Percentiles rank a stretch among this genome's conserved stretches.
These are phyloP conservation scores for Lycium barbarum DNA, from an alignment of 257 asterid species.

Conservation along the genomic window DNA sequence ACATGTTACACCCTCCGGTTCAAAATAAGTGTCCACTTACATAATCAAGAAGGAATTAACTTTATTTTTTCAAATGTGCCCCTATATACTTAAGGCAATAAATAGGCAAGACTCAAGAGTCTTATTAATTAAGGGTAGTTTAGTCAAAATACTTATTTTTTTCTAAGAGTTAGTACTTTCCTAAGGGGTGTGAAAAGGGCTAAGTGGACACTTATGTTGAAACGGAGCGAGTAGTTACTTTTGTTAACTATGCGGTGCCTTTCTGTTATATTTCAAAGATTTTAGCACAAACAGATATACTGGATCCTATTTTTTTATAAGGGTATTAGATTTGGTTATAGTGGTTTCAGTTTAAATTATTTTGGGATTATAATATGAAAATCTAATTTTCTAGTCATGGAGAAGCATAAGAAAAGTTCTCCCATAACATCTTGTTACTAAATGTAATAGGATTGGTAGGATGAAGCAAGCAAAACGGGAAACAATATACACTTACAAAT, in stretches of 20 bases:
- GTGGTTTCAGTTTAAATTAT: not conserved
- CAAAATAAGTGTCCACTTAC: too few relatives aligned
- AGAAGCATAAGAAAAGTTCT: not conserved
- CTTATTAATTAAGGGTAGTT: too few relatives aligned
- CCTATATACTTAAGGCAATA: too few relatives aligned
- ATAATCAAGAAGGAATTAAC: too few relatives aligned
- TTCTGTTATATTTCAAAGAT: not conserved
- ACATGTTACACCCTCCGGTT: not conserved
- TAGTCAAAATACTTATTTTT: too few relatives aligned
- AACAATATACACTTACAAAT: constrained; percentile 61
- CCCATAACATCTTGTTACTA: not conserved
- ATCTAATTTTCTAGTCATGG: not conserved
- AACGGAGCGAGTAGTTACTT: not conserved
- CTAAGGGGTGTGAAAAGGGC: too few relatives aligned
- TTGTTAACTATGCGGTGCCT: not conserved
- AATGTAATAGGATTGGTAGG: not conserved
- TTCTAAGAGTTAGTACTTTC: too few relatives aligned
- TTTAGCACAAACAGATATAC: not conserved
- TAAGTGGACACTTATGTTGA: too few relatives aligned
- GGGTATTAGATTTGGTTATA: not conserved
- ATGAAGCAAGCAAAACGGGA: not conserved
- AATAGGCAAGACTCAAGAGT: too few relatives aligned
- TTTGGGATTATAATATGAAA: not conserved
- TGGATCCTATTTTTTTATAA: not conserved
- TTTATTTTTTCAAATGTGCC: too few relatives aligned